Base-by-base conservation (phyloP, 306 rosid genomes). In the Quillaja saponaria region DNA sequence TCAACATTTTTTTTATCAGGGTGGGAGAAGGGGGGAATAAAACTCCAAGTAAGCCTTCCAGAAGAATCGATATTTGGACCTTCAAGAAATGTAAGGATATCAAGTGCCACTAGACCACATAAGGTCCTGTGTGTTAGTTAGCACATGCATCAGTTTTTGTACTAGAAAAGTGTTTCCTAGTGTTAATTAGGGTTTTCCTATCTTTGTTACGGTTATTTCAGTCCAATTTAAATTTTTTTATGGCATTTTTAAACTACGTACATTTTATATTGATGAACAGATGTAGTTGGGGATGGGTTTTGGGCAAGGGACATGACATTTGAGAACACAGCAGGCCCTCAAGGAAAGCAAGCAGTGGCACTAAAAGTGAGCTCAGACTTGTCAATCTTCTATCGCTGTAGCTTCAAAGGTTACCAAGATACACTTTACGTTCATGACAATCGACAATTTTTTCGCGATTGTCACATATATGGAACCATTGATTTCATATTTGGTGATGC, bases 271-370 rank as follows among this genome's bases (percentile, higher is more conserved):
- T 15, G 52, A 57, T 15, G 52, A 57, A 53, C 73, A 85, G 90
- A 85, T 54, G 84, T 85, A 47, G 79, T 81, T 0, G 89, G 94
- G 6, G 97, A 87, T 72, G 96, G 87, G 7, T 87, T 90, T 21
- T 90, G 85, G 96, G 94, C 84, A 6, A 71, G 83, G 38, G 89
- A 85, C 52, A 74, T 90, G 44, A 79, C 88, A 15, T 82, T 87
- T 25, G 90, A 85, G 82, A 90, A 90, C 88, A 81, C 74, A 2
- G 88, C 87, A 11, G 87, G 88, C 0, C 90, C 90, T 1, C 63
- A 66, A 1, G 83, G 75, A 64, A 84, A 85, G 21, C 88, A 90
- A 53, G 90, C 87, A 5, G 88, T 90, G 67, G 88, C 95, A 9
- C 53, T 82, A 0, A 71, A 81, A 16, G 84, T 78, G 3, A 78